Percentiles rank a stretch among this genome's conserved stretches.
Evolutionary conservation across 257 asterid genomes (phyloP).

Genomic region (Gentiana dahurica): DNA sequence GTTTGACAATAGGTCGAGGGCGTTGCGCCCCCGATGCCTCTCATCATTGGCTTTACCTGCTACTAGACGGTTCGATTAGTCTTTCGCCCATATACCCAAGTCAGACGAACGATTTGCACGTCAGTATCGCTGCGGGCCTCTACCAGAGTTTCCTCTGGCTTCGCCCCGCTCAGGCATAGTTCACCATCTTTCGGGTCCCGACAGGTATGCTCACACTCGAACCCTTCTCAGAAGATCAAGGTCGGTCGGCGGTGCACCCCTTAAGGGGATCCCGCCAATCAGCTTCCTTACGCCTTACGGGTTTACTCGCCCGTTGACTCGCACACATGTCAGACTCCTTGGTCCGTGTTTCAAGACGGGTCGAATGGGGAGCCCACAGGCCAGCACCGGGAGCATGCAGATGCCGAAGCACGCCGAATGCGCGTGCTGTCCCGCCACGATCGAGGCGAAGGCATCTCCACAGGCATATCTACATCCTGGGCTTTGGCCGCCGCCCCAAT

Average conservation of each 20-base stretch:
- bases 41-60: slow-evolving; percentile 11
- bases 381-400: neutral
- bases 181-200: slow-evolving; percentile 64
- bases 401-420: too few species aligned
- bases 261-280: slow-evolving; percentile 14
- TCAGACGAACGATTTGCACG: slow-evolving; percentile 63
- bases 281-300: slow-evolving; percentile 16
- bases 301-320: slow-evolving; percentile 17
- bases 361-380: slow-evolving; percentile 8
- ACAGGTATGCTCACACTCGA: slow-evolving; percentile 37
- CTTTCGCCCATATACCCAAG: slow-evolving; percentile 63
- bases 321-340: slow-evolving; percentile 17
- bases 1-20: slow-evolving; percentile 21
- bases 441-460: slow-evolving; percentile 2
- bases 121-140: slow-evolving; percentile 72
- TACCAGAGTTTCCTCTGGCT: slow-evolving; percentile 73
- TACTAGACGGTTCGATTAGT: slow-evolving; percentile 42
- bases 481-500: slow-evolving; percentile 9
- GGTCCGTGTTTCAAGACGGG: slow-evolving; percentile 16
- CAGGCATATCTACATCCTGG: slow-evolving; percentile 1
- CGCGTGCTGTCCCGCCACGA: neutral
- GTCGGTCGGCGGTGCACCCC: slow-evolving; percentile 23
- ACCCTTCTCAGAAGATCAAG: slow-evolving; percentile 26
- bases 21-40: slow-evolving; percentile 22
- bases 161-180: slow-evolving; percentile 74